phyloP scores from a whole-genome alignment of 1,139 yeast genomes.

The Saccharomyces hybrid region DNA sequence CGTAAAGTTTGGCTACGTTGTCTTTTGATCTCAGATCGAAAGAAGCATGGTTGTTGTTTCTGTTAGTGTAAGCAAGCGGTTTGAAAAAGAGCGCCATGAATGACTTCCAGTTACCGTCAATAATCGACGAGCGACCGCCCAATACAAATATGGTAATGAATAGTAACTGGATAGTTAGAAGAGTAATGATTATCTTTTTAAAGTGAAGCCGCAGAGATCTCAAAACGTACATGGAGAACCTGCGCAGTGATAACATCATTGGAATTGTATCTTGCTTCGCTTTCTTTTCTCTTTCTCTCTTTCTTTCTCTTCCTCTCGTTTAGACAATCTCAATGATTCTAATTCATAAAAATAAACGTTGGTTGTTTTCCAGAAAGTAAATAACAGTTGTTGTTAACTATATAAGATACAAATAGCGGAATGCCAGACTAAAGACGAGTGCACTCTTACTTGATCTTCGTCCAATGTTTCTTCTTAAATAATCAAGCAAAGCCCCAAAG shows the following conservation, averaged over 20 bases:
- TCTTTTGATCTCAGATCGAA: not conserved
- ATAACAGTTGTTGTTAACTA: not conserved
- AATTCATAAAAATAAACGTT: not conserved
- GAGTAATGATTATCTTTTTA: not conserved
- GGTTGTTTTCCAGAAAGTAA: not conserved
- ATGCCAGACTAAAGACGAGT: not conserved
- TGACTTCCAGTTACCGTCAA: not conserved
- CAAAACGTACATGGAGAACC: not conserved
- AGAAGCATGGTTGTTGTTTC: not conserved
- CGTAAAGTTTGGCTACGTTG: slow-evolving; percentile 9
- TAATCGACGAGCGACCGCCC: not conserved
- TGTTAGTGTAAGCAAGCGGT: not conserved
- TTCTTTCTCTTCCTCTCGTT: not conserved
- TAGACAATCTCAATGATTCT: not conserved
- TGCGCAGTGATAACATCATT: not conserved
- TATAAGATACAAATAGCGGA: not conserved
- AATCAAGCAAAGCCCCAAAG: not conserved
- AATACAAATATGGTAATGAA: not conserved
- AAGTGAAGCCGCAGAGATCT: not conserved
- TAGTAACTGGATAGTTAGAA: not conserved
- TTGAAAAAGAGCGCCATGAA: not conserved
- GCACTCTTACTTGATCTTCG: not conserved
- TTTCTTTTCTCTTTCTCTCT: too few species aligned
- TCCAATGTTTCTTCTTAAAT: not conserved
- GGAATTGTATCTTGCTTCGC: not conserved